Percentiles rank a stretch among this genome's conserved stretches.
Evolutionary conservation across 2,329 filamentous ascomycete species (phyloP).

Genomic region (Botrytis porri): DNA sequence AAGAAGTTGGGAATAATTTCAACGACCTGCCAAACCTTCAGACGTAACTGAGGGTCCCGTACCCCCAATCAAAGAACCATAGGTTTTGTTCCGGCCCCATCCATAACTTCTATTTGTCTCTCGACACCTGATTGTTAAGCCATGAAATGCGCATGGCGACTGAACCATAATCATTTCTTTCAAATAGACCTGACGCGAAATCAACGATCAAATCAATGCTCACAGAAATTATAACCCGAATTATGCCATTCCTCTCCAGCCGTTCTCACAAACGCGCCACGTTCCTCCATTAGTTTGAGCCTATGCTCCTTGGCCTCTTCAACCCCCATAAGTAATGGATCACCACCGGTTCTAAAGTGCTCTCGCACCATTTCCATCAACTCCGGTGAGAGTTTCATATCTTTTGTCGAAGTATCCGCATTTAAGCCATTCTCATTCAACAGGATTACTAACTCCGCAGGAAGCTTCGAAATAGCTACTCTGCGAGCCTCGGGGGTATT

Average conservation of each 20-base stretch:
- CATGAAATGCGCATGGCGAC: neutral
- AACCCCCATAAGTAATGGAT: slow-evolving; percentile 36
- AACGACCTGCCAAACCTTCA: neutral
- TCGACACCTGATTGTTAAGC: too few species aligned
- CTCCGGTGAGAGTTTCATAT: slow-evolving; percentile 27
- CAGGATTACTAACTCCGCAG: slow-evolving; percentile 21
- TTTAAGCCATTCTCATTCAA: slow-evolving; percentile 6
- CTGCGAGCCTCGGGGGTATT: neutral
- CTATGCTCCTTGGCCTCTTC: slow-evolving; percentile 42
- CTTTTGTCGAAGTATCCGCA: neutral
- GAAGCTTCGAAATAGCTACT: neutral
- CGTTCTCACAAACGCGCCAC: slow-evolving; percentile 27
- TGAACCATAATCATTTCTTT: neutral
- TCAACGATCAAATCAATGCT: neutral
- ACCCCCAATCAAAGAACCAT: neutral
- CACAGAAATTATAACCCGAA: neutral
- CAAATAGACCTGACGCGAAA: accelerated
- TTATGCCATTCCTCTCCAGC: neutral
- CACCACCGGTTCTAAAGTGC: slow-evolving; percentile 22
- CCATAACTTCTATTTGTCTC: too few species aligned
- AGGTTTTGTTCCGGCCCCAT: neutral
- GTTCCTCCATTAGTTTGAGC: slow-evolving; percentile 43
- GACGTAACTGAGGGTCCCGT: neutral
- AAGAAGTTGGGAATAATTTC: neutral
- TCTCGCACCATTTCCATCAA: slow-evolving; percentile 17